Percentiles rank a stretch among this genome's conserved stretches.
Evolutionary conservation across 1,139 yeast species (phyloP).

Genomic region (Nakaseomyces sp.): DNA sequence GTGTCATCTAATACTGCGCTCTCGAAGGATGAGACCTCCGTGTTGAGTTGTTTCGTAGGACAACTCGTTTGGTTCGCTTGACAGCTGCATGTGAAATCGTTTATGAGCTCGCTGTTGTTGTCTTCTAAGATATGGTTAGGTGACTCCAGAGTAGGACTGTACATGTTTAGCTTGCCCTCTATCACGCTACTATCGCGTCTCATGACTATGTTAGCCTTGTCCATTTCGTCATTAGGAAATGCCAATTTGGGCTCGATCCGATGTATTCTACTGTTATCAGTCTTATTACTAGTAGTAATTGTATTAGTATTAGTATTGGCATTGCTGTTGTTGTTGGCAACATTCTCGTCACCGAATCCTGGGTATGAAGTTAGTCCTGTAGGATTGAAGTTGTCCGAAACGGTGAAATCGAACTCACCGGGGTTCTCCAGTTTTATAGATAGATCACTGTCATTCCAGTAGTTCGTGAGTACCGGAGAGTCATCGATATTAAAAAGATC

Average conservation of each 20-base stretch:
- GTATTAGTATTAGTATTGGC: background rate
- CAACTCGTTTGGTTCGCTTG: background rate
- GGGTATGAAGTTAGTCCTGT: background rate
- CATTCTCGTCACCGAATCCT: constrained; percentile 1
- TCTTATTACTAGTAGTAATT: too few species aligned
- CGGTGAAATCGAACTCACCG: background rate
- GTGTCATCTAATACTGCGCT: constrained; percentile 4
- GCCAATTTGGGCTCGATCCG: constrained; percentile 6
- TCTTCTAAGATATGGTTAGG: background rate
- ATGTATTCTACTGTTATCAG: constrained; percentile 10
- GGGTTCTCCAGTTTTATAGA: background rate
- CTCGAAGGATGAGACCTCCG: background rate
- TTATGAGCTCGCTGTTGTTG: background rate
- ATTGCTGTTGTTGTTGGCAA: background rate
- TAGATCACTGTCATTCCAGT: background rate
- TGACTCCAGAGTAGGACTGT: background rate
- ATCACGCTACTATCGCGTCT: background rate
- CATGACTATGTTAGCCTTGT: background rate
- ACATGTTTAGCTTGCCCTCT: background rate
- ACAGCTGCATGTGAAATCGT: constrained; percentile 4
- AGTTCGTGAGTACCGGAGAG: background rate
- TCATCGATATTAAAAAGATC: background rate
- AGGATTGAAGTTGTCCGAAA: background rate
- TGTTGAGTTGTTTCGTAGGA: background rate
- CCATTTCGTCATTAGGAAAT: constrained; percentile 2